A percentile compares a stretch with the other conserved stretches of the same genome.
These are phyloP conservation scores for Sarocladiaceae sp. DNA, from an alignment of 2,329 filamentous ascomycete genomes.

Conservation along the genomic window DNA sequence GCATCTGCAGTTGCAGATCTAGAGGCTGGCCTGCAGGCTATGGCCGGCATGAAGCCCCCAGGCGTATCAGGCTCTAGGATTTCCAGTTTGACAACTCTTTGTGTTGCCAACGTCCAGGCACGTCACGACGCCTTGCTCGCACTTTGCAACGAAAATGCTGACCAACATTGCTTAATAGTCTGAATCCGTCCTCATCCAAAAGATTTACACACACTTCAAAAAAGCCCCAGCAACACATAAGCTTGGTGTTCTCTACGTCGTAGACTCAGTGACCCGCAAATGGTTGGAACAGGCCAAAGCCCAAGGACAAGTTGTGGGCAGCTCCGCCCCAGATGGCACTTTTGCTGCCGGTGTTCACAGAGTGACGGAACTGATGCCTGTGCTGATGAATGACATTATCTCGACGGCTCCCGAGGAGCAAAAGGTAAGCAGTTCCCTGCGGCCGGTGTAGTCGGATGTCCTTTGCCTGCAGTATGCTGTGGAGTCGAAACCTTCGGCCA, in stretches of 20 bases:
- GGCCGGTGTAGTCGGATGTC: neutral
- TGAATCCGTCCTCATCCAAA: conserved; percentile 91
- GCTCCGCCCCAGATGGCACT: conserved; percentile 80
- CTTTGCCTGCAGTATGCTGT: neutral
- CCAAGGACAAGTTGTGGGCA: conserved; percentile 76
- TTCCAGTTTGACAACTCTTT: conserved; percentile 78
- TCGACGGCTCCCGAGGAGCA: conserved; percentile 85
- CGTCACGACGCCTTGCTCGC: conserved; percentile 12
- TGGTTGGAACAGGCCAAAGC: conserved; percentile 95
- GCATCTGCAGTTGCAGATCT: conserved; percentile 86
- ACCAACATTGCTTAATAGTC: conserved; percentile 50
- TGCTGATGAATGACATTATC: conserved; percentile 93
- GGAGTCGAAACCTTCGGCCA: conserved; percentile 11
- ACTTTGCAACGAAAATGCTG: neutral
- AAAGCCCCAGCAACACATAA: conserved; percentile 94
- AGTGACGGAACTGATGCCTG: conserved; percentile 91
- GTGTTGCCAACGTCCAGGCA: conserved; percentile 89
- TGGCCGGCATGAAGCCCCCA: conserved; percentile 86
- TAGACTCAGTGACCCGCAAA: conserved; percentile 99
- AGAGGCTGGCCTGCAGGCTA: conserved; percentile 84
- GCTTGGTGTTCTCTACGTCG: conserved; percentile 97
- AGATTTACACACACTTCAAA: conserved; percentile 96
- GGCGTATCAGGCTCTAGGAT: conserved; percentile 94
- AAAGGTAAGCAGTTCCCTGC: conserved; percentile 70
- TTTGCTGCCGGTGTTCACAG: conserved; percentile 93